Percentiles rank a stretch among this genome's conserved stretches.
phyloP scores from a whole-genome alignment of 148 eudicot genomes.

The Camellia lanceoleosa region DNA sequence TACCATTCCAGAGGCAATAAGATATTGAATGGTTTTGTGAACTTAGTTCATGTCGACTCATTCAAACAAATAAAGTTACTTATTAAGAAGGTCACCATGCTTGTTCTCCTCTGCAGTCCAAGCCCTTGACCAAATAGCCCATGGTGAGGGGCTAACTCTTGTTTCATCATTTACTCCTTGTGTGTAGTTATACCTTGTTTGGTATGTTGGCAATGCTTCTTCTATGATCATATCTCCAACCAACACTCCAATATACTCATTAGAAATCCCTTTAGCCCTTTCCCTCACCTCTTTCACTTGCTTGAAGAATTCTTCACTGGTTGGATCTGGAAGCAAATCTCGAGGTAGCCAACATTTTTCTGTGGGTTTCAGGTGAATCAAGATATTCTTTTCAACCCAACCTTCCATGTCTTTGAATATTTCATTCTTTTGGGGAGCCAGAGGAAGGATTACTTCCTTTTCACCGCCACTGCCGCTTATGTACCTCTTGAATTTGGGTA shows the following conservation, averaged over 20 bases:
- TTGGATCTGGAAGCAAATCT: neutral
- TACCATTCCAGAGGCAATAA: neutral
- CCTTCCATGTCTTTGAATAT: neutral
- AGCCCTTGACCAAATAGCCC: neutral
- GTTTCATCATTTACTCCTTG: neutral
- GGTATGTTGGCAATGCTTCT: constrained; percentile 1
- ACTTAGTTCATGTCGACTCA: neutral
- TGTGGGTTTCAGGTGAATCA: neutral
- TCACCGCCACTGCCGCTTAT: no score
- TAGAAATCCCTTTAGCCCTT: neutral
- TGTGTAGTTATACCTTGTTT: neutral
- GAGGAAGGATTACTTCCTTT: neutral
- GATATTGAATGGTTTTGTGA: constrained; percentile 1
- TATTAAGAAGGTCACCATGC: constrained; percentile 6
- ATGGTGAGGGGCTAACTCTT: neutral
- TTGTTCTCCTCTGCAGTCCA: neutral
- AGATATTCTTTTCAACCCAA: neutral
- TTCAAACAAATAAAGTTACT: neutral
- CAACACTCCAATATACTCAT: neutral
- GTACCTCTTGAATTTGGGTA: no score
- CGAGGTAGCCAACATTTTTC: constrained; percentile 4
- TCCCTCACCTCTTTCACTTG: neutral
- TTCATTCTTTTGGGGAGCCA: neutral
- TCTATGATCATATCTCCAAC: constrained; percentile 10
- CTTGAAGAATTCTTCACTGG: neutral